Evolutionary conservation across 352 stramenopile genomes (phyloP), one percentile per base, ranked within the genome.

Genomic region (Globisporangium recalcitrans): DNA sequence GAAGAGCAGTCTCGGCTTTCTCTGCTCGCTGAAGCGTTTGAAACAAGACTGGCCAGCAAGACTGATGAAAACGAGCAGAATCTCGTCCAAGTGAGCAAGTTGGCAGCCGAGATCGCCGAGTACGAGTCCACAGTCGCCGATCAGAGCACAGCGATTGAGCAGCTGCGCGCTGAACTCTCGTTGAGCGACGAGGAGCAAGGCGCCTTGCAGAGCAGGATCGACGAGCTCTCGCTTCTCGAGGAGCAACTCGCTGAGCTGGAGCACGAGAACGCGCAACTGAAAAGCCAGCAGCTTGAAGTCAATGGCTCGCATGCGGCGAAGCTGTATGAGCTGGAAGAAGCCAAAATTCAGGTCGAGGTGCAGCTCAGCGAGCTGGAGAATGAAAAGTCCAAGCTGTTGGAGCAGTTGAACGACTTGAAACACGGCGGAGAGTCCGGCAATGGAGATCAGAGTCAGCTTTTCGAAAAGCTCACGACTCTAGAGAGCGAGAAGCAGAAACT

Each of bases 401-500:
- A 60, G 11, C 51, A 56, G 4, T 16, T 56, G 27, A 40, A 19
- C 51, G 27, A 9, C 24, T 21, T 40, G 10, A 11, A 16, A 11
- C 13, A 24, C 9, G 27, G 49, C n/a, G 22, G 40, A 26, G 58
- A 53, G 26, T 2, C 10, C 21, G 46, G 19, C 27, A 40, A 10
- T 54, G 36, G 26, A n/a, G 26, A 36, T 22, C 48, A 48, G 19
- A 19, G 8, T 19, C 24, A 65, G 16, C 8, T 60, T 14, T 31
- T 19, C n/a, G n/a, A 36, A 19, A 36, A 44, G 21, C 19, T 67
- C 32, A 52, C 19, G 3, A 24, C 42, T 9, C 36, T 76, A 1
- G 66, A 71, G 42, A 46, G 60, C 1, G 65, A 78, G 13, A 73
- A 64, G 16, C 47, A 71, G 31, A 48, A 29, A 16, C 27, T 85